phyloP scores from a whole-genome alignment of 805 yeast genomes.

The Brettanomyces bruxellensis region DNA sequence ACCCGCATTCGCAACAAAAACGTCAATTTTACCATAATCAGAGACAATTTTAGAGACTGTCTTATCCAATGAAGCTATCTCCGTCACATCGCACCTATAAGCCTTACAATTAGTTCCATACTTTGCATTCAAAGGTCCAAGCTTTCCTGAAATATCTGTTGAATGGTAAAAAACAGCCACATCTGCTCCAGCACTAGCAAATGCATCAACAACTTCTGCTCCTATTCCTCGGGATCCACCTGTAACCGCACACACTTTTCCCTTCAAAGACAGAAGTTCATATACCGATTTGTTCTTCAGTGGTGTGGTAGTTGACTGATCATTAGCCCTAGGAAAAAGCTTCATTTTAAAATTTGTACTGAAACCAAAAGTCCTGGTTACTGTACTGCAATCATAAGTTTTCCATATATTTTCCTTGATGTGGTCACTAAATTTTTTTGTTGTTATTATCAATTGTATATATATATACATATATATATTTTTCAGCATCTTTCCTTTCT shows the following conservation, averaged over 20 bases:
- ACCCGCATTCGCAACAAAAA: constrained; percentile 84
- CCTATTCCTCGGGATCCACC: constrained; percentile 65
- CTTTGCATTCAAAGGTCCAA: constrained; percentile 13
- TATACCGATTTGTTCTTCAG: not conserved
- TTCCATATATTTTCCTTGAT: no score
- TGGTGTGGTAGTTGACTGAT: no score
- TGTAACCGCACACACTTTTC: constrained; percentile 77
- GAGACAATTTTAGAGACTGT: constrained; percentile 23
- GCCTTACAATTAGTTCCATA: constrained; percentile 18
- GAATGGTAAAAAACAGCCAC: constrained; percentile 41
- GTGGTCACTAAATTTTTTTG: no score
- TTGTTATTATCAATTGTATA: no score
- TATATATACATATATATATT: no score
- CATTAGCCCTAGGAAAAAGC: no score
- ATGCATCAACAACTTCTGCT: constrained; percentile 75
- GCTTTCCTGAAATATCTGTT: constrained; percentile 16
- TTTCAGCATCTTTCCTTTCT: no score
- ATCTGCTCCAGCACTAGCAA: constrained; percentile 80
- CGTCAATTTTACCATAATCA: constrained; percentile 68
- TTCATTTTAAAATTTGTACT: no score
- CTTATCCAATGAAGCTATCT: constrained; percentile 25
- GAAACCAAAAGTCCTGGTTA: no score
- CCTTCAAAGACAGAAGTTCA: constrained; percentile 69
- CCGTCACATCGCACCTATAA: constrained; percentile 29
- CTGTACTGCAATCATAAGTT: no score